Percentiles rank a stretch among this genome's conserved stretches.
Conservation (phyloP, 2,329 filamentous ascomycete species). For the Nothopassalora personata region DNA sequence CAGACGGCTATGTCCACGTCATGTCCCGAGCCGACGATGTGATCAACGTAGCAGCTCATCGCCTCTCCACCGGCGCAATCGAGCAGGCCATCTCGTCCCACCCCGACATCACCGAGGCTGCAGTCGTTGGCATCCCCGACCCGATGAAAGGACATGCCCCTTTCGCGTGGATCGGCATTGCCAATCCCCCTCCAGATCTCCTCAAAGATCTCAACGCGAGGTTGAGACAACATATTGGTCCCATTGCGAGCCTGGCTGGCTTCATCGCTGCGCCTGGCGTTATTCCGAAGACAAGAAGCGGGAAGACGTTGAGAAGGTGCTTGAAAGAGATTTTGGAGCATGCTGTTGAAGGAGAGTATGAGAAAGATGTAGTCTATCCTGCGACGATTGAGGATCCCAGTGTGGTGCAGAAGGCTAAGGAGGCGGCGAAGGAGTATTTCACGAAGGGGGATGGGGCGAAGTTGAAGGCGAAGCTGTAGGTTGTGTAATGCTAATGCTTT, state of each 20-base stretch:
- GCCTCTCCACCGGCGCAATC: constrained; percentile 81
- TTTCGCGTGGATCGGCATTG: constrained; percentile 76
- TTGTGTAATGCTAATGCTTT: background rate
- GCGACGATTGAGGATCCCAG: constrained; percentile 78
- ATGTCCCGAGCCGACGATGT: constrained; percentile 73
- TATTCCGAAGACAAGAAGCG: constrained; percentile 88
- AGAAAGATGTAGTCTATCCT: constrained; percentile 67
- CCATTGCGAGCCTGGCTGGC: constrained; percentile 79
- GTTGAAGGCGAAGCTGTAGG: constrained; percentile 32
- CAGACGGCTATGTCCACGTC: constrained; percentile 57
- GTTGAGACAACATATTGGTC: constrained; percentile 75
- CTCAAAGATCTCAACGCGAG: constrained; percentile 63
- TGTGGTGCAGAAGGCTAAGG: constrained; percentile 68
- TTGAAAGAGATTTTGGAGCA: constrained; percentile 81
- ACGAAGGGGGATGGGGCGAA: constrained; percentile 33
- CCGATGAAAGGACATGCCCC: constrained; percentile 82
- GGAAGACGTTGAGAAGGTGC: constrained; percentile 81
- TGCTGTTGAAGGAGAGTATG: constrained; percentile 66
- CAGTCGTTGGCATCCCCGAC: constrained; percentile 82
- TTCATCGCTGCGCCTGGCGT: constrained; percentile 79
- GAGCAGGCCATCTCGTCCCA: constrained; percentile 87
- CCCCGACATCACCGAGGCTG: constrained; percentile 72
- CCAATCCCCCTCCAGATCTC: constrained; percentile 46
- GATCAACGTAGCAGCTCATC: constrained; percentile 91
- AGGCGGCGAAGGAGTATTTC: constrained; percentile 72